These are phyloP conservation scores for Adiantum capillusveneris DNA, from an alignment of 75 land plant species.

Conservation along the genomic window DNA sequence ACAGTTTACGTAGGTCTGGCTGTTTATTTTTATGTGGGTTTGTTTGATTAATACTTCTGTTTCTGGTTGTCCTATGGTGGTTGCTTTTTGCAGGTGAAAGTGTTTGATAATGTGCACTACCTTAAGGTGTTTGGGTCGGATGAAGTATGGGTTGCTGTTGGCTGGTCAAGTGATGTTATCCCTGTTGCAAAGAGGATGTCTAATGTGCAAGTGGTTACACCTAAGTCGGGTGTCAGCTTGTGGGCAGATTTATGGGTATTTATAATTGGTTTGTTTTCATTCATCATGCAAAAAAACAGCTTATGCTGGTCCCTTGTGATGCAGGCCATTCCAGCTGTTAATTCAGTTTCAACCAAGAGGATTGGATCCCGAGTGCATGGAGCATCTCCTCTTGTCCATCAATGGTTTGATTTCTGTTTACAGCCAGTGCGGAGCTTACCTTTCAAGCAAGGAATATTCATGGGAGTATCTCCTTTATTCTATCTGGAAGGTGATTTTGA, in stretches of 20 bases:
- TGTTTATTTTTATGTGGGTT: too few species aligned
- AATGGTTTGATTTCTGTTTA: slow-evolving; percentile 91
- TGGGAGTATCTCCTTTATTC: slow-evolving; percentile 62
- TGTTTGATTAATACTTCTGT: too few species aligned
- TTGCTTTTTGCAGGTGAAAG: slow-evolving; percentile 71
- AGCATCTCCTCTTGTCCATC: slow-evolving; percentile 80
- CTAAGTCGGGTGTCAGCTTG: slow-evolving; percentile 84
- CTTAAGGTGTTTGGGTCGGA: slow-evolving; percentile 74
- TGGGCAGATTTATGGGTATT: slow-evolving; percentile 97
- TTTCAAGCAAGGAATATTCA: slow-evolving; percentile 61
- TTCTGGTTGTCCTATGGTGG: too few species aligned
- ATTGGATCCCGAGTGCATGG: slow-evolving; percentile 76
- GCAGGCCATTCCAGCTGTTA: slow-evolving; percentile 77
- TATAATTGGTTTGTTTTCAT: too few species aligned
- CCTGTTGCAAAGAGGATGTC: slow-evolving; percentile 82
- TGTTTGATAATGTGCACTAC: slow-evolving; percentile 79
- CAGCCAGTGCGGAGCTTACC: slow-evolving; percentile 64
- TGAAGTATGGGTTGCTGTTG: slow-evolving; percentile 97
- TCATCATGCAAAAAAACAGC: too few species aligned
- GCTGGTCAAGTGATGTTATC: slow-evolving; percentile 90
- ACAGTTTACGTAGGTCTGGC: too few species aligned
- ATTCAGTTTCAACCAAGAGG: slow-evolving; percentile 27
- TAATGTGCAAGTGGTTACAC: slow-evolving; percentile 71
- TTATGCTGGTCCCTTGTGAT: too few species aligned
- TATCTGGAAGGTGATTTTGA: slow-evolving; percentile 2